Conservation (phyloP, 495 filamentous ascomycete genomes). For the Bryoglossum gracile region DNA sequence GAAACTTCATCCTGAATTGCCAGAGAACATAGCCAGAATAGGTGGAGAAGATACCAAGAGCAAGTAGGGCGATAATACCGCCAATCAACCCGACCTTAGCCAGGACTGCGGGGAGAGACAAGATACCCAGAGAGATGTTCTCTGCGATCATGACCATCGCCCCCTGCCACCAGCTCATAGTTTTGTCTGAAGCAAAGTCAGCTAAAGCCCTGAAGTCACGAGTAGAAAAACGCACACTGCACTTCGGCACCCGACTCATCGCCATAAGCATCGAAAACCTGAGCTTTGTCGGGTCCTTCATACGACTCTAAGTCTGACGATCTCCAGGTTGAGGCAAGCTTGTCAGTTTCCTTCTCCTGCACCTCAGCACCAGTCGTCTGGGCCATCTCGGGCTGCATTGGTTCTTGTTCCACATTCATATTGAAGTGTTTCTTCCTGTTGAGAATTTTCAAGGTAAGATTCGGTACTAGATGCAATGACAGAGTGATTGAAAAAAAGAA, state of each 20-base stretch:
- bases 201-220: background rate
- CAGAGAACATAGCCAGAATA: constrained; percentile 76
- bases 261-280: background rate
- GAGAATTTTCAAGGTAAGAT: background rate
- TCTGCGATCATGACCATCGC: constrained; percentile 56
- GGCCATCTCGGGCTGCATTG: background rate
- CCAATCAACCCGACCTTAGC: constrained; percentile 54
- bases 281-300: too few relatives aligned
- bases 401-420: background rate
- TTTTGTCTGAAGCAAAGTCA: background rate
- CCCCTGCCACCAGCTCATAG: background rate
- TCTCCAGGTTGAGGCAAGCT: background rate
- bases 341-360: background rate
- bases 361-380: background rate
- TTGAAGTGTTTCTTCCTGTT: background rate
- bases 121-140: constrained; percentile 64
- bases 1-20: constrained; percentile 66
- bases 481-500: background rate
- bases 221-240: background rate
- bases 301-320: background rate
- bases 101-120: constrained; percentile 58
- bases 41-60: constrained; percentile 7
- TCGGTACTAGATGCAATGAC: too few relatives aligned
- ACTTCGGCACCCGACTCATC: background rate
- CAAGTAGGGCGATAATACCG: constrained; percentile 27